These are phyloP conservation scores for Cadophora malorum DNA, from an alignment of 2,329 filamentous ascomycete genomes.

Conservation along the genomic window DNA sequence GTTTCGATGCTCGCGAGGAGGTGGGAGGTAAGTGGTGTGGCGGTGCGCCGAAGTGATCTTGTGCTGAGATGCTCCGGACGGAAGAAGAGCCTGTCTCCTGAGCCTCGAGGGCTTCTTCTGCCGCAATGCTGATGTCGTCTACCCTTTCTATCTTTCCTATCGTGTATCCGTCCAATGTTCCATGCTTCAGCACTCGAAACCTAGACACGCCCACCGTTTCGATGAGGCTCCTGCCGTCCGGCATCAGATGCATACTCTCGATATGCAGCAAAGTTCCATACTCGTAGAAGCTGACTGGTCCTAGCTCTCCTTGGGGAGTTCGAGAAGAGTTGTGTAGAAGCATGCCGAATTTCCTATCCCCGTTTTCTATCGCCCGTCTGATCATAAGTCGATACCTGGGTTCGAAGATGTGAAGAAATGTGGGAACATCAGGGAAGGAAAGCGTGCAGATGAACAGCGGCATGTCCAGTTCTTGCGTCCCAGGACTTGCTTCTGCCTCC, in stretches of 20 bases:
- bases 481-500: constrained; percentile 62
- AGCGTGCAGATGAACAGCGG: constrained; percentile 84
- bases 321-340: constrained; percentile 69
- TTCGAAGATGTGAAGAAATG: constrained; percentile 90
- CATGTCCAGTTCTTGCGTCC: constrained; percentile 63
- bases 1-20: constrained; percentile 18
- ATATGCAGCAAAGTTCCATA: constrained; percentile 83
- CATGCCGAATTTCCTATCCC: constrained; percentile 83
- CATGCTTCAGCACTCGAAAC: constrained; percentile 73
- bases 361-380: constrained; percentile 71
- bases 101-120: constrained; percentile 80
- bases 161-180: constrained; percentile 75
- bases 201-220: constrained; percentile 79
- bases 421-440: constrained; percentile 82
- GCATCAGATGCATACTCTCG: constrained; percentile 72
- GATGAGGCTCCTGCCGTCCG: constrained; percentile 82
- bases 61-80: constrained; percentile 28
- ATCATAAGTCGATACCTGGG: constrained; percentile 93
- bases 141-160: constrained; percentile 78
- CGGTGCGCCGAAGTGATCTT: constrained; percentile 35
- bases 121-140: constrained; percentile 80
- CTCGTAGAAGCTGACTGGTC: constrained; percentile 65
- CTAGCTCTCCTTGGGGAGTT: constrained; percentile 59
- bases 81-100: constrained; percentile 58
- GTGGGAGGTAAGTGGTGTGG: constrained; percentile 26